phyloP scores from a whole-genome alignment of 345 rosid species.

The Carallia pectinifolia region DNA sequence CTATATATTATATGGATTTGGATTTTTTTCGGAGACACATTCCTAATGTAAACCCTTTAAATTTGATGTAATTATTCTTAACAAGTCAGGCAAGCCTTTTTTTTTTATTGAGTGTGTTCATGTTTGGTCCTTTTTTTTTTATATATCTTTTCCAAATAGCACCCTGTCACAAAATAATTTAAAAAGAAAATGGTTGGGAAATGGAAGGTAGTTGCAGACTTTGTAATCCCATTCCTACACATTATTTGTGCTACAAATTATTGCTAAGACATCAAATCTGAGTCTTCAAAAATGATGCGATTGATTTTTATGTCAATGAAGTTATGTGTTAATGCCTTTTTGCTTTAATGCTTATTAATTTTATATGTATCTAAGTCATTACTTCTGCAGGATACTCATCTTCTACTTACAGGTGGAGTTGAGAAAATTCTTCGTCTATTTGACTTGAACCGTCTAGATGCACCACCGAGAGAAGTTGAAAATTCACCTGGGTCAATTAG shows the following conservation, averaged over 20 bases:
- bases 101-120: no score
- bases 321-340: background rate
- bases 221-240: background rate
- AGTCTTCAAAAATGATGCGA: background rate
- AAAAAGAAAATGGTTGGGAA: no score
- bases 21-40: no score
- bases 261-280: background rate
- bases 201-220: background rate
- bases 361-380: background rate
- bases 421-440: slow-evolving; percentile 78
- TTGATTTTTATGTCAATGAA: background rate
- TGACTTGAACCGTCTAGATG: slow-evolving; percentile 77
- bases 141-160: no score
- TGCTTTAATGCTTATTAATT: background rate
- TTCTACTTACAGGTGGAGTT: slow-evolving; percentile 72
- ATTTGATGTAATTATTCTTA: no score
- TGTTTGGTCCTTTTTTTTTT: no score
- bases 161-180: no score
- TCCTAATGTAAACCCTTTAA: no score
- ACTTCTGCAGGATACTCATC: slow-evolving; percentile 58
- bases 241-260: background rate
- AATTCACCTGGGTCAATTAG: slow-evolving; percentile 74
- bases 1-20: no score
- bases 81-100: no score
- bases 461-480: slow-evolving; percentile 74